phyloP scores from a whole-genome alignment of 1,139 yeast genomes.

The Yamadazyma songkhlaensis region DNA sequence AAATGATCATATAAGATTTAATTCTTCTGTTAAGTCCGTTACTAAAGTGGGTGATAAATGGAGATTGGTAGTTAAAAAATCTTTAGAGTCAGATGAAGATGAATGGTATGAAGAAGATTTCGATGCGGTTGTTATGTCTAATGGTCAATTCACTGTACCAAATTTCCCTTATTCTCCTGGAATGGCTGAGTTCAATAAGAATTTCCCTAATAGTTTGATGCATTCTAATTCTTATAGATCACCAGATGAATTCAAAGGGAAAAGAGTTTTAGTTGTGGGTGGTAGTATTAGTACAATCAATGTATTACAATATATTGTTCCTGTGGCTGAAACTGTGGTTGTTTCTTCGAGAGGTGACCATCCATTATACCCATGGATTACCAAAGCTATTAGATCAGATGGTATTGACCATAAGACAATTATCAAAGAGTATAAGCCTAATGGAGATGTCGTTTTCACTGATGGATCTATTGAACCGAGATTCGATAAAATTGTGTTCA shows the following conservation, averaged over 20 bases:
- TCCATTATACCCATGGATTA: constrained; percentile 27
- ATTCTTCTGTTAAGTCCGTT: constrained; percentile 39
- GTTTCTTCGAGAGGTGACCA: constrained; percentile 36
- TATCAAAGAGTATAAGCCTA: constrained; percentile 24
- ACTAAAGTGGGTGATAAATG: constrained; percentile 36
- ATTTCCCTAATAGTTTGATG: constrained; percentile 44
- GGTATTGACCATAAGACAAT: constrained; percentile 31
- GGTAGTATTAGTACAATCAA: constrained; percentile 52
- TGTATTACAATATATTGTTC: constrained; percentile 47
- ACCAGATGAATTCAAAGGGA: constrained; percentile 41
- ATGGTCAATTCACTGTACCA: constrained; percentile 57
- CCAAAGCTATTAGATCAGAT: constrained; percentile 35
- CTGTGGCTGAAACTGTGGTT: constrained; percentile 35
- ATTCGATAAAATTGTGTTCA: constrained; percentile 29
- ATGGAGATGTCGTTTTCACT: constrained; percentile 24
- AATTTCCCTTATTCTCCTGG: constrained; percentile 50
- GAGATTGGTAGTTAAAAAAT: constrained; percentile 36
- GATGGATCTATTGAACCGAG: constrained; percentile 25
- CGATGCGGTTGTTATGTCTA: constrained; percentile 51
- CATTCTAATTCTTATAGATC: constrained; percentile 62
- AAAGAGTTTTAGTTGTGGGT: constrained; percentile 48
- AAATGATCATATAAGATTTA: constrained; percentile 30
- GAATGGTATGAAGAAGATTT: constrained; percentile 42
- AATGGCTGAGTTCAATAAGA: constrained; percentile 43
- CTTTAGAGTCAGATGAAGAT: constrained; percentile 18